Evolutionary conservation across 768 basidiomycete genomes (phyloP).

Genomic region (Tricholoma hemisulphureum): DNA sequence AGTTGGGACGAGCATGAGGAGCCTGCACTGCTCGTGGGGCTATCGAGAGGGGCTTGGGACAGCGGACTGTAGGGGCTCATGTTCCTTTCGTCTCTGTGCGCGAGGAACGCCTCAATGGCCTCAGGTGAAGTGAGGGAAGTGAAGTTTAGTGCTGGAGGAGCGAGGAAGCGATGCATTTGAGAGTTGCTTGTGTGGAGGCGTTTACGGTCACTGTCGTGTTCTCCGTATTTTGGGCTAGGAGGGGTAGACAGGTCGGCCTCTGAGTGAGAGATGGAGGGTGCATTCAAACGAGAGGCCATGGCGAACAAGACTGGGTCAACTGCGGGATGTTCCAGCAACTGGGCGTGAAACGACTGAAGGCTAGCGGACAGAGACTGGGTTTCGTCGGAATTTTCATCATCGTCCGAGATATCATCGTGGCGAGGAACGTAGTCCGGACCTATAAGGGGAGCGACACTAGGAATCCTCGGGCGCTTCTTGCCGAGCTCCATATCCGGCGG

Average conservation of each 20-base stretch:
- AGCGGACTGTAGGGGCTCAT: slow-evolving; percentile 27
- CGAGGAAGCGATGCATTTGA: slow-evolving; percentile 25
- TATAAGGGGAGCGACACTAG: slow-evolving; percentile 40
- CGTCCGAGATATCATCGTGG: not conserved
- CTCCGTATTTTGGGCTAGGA: not conserved
- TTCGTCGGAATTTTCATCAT: slow-evolving; percentile 9
- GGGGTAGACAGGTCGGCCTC: slow-evolving; percentile 5
- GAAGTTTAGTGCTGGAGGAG: slow-evolving; percentile 29
- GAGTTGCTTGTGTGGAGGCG: slow-evolving; percentile 10
- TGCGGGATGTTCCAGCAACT: slow-evolving; percentile 12
- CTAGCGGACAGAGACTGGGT: slow-evolving; percentile 1
- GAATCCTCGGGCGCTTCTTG: slow-evolving; percentile 34
- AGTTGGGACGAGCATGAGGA: slow-evolving; percentile 20
- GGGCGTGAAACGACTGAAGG: slow-evolving; percentile 8
- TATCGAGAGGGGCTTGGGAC: slow-evolving; percentile 16
- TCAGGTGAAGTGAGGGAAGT: slow-evolving; percentile 24
- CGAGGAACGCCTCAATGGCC: slow-evolving; percentile 26
- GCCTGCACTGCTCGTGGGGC: slow-evolving; percentile 23
- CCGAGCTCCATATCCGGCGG: slow-evolving; percentile 6
- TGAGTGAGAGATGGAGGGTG: not conserved
- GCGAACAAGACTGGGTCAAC: slow-evolving; percentile 31
- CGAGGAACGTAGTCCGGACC: slow-evolving; percentile 7
- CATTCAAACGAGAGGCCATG: not conserved
- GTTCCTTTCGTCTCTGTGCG: slow-evolving; percentile 24
- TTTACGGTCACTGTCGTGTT: not conserved